Conservation (phyloP, 2,329 filamentous ascomycete genomes). For the Ophiostoma australiae region DNA sequence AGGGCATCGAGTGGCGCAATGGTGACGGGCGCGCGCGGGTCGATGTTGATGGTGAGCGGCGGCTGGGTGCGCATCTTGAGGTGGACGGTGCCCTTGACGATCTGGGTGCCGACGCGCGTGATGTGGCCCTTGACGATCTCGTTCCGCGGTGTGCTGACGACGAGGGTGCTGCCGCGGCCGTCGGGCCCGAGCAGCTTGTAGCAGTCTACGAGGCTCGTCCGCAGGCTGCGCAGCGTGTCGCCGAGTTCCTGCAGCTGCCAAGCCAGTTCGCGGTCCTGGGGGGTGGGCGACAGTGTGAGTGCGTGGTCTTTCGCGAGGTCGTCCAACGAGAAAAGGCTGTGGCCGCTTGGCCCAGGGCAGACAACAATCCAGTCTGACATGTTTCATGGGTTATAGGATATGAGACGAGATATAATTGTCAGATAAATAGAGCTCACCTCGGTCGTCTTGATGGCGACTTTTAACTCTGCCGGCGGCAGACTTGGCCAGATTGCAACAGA, state of each 20-base stretch:
- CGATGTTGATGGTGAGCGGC: slow-evolving; percentile 45
- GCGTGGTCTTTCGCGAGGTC: not conserved
- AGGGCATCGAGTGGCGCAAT: slow-evolving; percentile 68
- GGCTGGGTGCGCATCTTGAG: slow-evolving; percentile 69
- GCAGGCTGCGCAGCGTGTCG: slow-evolving; percentile 46
- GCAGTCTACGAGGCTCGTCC: slow-evolving; percentile 76
- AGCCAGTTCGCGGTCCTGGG: slow-evolving; percentile 48
- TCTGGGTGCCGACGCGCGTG: slow-evolving; percentile 81
- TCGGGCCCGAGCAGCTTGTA: slow-evolving; percentile 63
- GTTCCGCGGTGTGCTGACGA: slow-evolving; percentile 78
- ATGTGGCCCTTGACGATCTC: slow-evolving; percentile 90
- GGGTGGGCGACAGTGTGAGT: slow-evolving; percentile 33
- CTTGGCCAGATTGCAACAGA: slow-evolving; percentile 57
- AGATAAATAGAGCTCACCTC: slow-evolving; percentile 40
- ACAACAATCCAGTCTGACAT: slow-evolving; percentile 22
- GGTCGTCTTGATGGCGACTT: slow-evolving; percentile 45
- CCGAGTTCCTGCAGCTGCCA: slow-evolving; percentile 52
- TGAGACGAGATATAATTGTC: too few species aligned
- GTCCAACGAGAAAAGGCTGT: not conserved
- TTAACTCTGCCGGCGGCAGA: slow-evolving; percentile 47
- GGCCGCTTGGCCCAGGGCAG: not conserved
- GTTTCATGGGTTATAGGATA: too few species aligned
- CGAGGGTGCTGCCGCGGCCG: slow-evolving; percentile 61
- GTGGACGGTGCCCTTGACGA: slow-evolving; percentile 81
- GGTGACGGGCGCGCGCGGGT: slow-evolving; percentile 47